phyloP scores from a whole-genome alignment of 2,329 filamentous ascomycete genomes.

The Aspergillus quadrilineatus region DNA sequence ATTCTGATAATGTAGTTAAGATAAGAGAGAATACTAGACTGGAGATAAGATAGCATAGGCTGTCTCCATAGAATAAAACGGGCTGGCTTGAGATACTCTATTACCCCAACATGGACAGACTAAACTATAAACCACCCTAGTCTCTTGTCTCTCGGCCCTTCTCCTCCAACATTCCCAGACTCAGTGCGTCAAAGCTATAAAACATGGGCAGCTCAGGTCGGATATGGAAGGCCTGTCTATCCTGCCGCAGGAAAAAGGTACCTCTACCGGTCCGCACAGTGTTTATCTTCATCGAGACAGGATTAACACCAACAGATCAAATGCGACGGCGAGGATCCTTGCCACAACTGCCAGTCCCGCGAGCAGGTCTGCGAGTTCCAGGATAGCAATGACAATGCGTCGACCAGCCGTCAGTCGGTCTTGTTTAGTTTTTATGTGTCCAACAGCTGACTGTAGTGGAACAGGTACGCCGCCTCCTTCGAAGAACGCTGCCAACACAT shows the following conservation, averaged over 20 bases:
- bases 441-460: neutral
- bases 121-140: neutral
- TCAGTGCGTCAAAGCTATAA: neutral
- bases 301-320: neutral
- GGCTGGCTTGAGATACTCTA: neutral
- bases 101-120: neutral
- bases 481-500: neutral
- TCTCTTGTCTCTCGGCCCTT: neutral
- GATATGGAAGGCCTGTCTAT: neutral
- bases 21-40: neutral
- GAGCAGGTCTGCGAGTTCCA: slow-evolving; percentile 1
- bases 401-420: neutral
- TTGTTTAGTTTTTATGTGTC: neutral
- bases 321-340: neutral
- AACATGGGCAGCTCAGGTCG: neutral
- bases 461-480: neutral
- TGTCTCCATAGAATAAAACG: neutral
- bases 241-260: neutral
- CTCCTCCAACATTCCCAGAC: neutral
- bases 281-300: neutral
- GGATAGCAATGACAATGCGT: slow-evolving; percentile 1
- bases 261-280: neutral
- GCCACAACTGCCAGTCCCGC: slow-evolving; percentile 1
- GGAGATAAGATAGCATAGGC: neutral
- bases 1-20: neutral